Base-by-base conservation (phyloP, 805 yeast genomes). In the Ogataea kodamae region DNA sequence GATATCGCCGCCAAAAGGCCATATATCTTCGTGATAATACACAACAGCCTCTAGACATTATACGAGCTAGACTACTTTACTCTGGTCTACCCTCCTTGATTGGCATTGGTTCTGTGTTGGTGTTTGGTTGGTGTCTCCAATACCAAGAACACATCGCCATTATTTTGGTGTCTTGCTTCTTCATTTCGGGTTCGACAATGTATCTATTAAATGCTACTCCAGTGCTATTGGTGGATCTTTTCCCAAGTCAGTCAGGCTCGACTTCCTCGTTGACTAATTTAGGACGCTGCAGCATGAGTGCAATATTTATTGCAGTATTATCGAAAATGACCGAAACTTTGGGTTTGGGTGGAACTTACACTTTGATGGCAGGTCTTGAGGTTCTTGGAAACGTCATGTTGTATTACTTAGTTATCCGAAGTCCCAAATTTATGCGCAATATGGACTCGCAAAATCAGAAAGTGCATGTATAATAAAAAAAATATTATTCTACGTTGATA, bases 121-220 rank as follows among this genome's bases (percentile, higher is more conserved):
- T 76, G 17, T 82, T 72, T 55, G 95, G 94, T 1, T 86, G 95
- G 95, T 74, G 86, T 40, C 49, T 85, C 9, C 64, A 72, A 21
- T 57, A 59, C 17, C 55, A 62, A 18, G 67, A 69, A 4, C 64
- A 66, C 25, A 57, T 78, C 19, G 67, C 78, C 0, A 73, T 76
- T 0, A 74, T 83, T 5, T 59, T 85, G 10, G 68, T 84, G 1
- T 62, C 74, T 39, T 65, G 80, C 5, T 77, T 75, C 28, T 53
- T 80, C 33, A 65, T 76, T 2, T 76, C 89, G 5, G 56, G 68
- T 40, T 68, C 78, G n/a, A 65, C 79, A 5, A 70, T 80, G 45
- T 72, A 76, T 31, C 71, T 77, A 25, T 49, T 81, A 23, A 68
- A 81, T 10, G 67, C 74, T 20, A 66, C 78, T 3, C 70, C 79